phyloP scores from a whole-genome alignment of 495 filamentous ascomycete species.

The Penicillium herquei region DNA sequence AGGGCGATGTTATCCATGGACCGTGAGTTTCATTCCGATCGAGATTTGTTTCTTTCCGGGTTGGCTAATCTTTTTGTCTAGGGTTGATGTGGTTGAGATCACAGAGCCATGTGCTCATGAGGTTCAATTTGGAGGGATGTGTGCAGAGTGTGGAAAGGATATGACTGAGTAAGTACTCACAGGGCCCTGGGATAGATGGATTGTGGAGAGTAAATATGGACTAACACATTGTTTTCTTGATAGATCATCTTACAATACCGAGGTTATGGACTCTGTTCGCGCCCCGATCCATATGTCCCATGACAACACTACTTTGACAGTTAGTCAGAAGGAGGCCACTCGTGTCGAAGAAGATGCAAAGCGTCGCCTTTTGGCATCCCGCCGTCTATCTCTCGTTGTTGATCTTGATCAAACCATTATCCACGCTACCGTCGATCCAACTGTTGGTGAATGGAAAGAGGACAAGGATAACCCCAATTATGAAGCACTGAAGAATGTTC shows the following conservation, averaged over 20 bases:
- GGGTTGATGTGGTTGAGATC: constrained; percentile 66
- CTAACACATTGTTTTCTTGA: not conserved
- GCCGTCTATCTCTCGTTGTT: constrained; percentile 90
- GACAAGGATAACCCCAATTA: constrained; percentile 89
- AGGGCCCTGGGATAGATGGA: too few relatives aligned
- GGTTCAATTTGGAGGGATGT: constrained; percentile 86
- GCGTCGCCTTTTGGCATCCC: constrained; percentile 69
- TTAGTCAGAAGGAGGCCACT: constrained; percentile 71
- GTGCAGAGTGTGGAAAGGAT: constrained; percentile 90
- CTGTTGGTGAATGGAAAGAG: constrained; percentile 89
- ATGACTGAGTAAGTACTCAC: constrained; percentile 71
- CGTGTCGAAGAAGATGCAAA: constrained; percentile 84
- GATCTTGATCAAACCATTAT: constrained; percentile 99
- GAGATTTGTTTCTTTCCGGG: constrained; percentile 35
- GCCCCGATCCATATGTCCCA: constrained; percentile 93
- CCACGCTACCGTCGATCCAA: constrained; percentile 95
- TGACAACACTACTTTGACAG: constrained; percentile 76
- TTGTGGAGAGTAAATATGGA: too few relatives aligned
- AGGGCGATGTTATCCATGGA: constrained; percentile 33
- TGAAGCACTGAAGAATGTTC: constrained; percentile 83
- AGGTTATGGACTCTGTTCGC: constrained; percentile 63
- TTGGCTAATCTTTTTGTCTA: constrained; percentile 8
- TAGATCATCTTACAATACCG: constrained; percentile 59
- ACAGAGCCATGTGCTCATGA: constrained; percentile 91
- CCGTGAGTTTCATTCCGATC: too few relatives aligned